These are phyloP conservation scores for Alternaria panax DNA, from an alignment of 2,329 filamentous ascomycete species.

Conservation along the genomic window DNA sequence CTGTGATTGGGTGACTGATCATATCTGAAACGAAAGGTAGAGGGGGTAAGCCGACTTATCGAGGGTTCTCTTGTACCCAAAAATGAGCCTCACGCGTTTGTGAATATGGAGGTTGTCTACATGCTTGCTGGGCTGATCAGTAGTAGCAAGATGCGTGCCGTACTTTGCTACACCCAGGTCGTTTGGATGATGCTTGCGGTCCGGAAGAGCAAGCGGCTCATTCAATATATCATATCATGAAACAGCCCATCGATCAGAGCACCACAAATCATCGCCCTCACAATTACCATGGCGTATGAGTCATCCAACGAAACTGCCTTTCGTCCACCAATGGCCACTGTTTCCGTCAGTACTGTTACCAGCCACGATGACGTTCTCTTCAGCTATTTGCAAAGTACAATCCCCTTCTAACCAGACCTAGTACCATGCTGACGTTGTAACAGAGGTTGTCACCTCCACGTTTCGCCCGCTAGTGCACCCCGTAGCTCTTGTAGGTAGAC, in stretches of 20 bases:
- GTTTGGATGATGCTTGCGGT: background rate
- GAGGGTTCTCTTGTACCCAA: too few relatives aligned
- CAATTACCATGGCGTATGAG: background rate
- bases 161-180: background rate
- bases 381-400: background rate
- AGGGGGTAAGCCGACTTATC: too few relatives aligned
- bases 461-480: background rate
- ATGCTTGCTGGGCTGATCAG: too few relatives aligned
- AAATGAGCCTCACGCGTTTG: too few relatives aligned
- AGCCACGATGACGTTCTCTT: too few relatives aligned
- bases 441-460: background rate
- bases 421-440: background rate
- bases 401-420: background rate
- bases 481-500: background rate
- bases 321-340: background rate
- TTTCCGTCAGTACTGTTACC: too few relatives aligned
- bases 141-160: too few relatives aligned
- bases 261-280: background rate
- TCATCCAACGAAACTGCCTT: background rate
- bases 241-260: background rate
- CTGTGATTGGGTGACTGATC: too few relatives aligned
- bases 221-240: background rate
- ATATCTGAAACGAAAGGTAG: too few relatives aligned
- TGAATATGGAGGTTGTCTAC: too few relatives aligned
- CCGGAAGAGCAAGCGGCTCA: background rate